These are phyloP conservation scores for Suhomyces vadensis DNA, from an alignment of 805 yeast genomes.

Conservation along the genomic window DNA sequence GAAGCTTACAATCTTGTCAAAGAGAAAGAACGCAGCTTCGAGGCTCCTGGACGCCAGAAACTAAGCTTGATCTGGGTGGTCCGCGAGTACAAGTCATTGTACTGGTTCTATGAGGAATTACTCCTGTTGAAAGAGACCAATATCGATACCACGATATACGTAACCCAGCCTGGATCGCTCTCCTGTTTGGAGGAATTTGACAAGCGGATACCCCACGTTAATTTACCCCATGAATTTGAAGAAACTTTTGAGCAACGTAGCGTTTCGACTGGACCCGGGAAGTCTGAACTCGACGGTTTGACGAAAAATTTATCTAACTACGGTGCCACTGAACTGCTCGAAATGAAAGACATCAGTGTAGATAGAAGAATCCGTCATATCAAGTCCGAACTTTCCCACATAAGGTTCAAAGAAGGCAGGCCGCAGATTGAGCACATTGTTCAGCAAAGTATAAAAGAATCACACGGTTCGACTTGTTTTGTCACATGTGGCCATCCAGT, in stretches of 20 bases:
- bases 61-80: slow-evolving; percentile 64
- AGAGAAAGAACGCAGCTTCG: not conserved
- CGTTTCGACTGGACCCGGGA: not conserved
- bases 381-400: slow-evolving; percentile 24
- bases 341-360: not conserved
- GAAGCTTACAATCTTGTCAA: slow-evolving; percentile 30
- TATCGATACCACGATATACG: slow-evolving; percentile 32
- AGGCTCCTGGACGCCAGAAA: slow-evolving; percentile 5
- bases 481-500: slow-evolving; percentile 35
- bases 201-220: not conserved
- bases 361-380: not conserved
- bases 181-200: slow-evolving; percentile 4
- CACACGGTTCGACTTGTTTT: slow-evolving; percentile 21
- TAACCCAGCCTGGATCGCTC: slow-evolving; percentile 26
- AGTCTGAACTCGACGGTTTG: not conserved
- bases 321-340: not conserved
- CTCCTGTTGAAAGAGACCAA: slow-evolving; percentile 24
- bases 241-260: not conserved
- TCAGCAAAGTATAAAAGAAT: slow-evolving; percentile 10
- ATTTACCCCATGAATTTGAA: slow-evolving; percentile 1
- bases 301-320: not conserved
- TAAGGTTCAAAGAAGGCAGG: slow-evolving; percentile 41
- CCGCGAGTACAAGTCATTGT: slow-evolving; percentile 50
- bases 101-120: slow-evolving; percentile 51
- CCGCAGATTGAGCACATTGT: slow-evolving; percentile 13